Conservation (phyloP, 352 stramenopile genomes). For the Globisporangium barbulae region DNA sequence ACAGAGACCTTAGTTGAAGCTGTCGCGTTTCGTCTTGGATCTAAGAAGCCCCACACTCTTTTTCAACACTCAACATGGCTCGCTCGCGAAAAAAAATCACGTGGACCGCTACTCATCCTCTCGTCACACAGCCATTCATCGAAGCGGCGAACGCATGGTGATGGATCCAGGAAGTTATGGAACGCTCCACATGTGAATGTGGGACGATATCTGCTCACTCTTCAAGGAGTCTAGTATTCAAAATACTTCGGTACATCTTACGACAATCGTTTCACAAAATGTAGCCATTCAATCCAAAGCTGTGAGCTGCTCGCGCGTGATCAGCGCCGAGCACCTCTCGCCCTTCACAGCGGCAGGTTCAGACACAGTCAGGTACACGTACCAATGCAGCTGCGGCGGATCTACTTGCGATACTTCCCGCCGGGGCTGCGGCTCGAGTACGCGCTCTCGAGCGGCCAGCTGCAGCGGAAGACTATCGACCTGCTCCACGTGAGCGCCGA, state of each 20-base stretch:
- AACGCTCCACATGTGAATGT: neutral
- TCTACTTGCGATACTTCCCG: conserved; percentile 75
- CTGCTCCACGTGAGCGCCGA: conserved; percentile 64
- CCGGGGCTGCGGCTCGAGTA: conserved; percentile 67
- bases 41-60: too few species aligned
- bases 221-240: neutral
- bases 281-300: neutral
- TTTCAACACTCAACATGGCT: too few species aligned
- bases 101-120: too few species aligned
- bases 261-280: conserved; percentile 6
- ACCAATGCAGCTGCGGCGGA: conserved; percentile 59
- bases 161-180: neutral
- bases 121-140: neutral
- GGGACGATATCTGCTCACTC: neutral
- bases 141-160: neutral
- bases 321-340: neutral
- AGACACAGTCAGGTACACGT: neutral
- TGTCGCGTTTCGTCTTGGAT: too few species aligned
- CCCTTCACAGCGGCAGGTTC: too few species aligned
- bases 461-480: conserved; percentile 56
- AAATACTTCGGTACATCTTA: neutral
- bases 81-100: too few species aligned
- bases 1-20: too few species aligned
- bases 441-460: conserved; percentile 38
- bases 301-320: neutral